Evolutionary conservation across 2,329 filamentous ascomycete genomes (phyloP).

Genomic region (Botrytis fabae): DNA sequence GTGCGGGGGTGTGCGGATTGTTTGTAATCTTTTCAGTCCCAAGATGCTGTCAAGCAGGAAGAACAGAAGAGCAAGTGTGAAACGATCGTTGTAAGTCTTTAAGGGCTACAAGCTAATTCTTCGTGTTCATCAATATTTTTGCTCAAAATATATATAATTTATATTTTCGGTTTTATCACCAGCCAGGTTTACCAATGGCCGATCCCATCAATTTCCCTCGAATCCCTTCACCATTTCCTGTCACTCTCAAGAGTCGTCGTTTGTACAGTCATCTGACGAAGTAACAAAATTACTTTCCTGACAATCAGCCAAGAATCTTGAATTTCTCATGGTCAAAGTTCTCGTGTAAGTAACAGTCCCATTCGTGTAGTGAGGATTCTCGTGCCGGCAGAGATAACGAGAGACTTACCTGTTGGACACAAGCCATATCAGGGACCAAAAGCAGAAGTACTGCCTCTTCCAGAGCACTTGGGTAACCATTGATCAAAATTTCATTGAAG

Average conservation of each 20-base stretch:
- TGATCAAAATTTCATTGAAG: not conserved
- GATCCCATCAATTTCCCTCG: not conserved
- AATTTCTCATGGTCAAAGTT: not conserved
- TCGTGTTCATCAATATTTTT: not conserved
- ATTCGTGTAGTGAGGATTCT: not conserved
- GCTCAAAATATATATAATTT: not conserved
- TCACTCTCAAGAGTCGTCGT: not conserved
- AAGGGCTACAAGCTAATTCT: not conserved
- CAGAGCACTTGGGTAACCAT: not conserved
- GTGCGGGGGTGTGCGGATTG: not conserved
- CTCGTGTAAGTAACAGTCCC: not conserved
- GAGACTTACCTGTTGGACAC: not conserved
- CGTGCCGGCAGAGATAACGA: not conserved
- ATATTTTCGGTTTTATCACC: not conserved
- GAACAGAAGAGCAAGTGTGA: not conserved
- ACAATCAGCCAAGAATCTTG: not conserved
- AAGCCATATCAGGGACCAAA: not conserved
- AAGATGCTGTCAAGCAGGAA: not conserved
- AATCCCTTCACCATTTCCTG: no score
- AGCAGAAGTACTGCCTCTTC: not conserved
- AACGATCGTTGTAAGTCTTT: not conserved
- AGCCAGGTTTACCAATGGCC: not conserved
- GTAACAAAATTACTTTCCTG: not conserved
- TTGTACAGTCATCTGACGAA: not conserved
- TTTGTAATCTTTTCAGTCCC: not conserved